phyloP scores from a whole-genome alignment of 768 basidiomycete species.

The Filobasidium floriforme region DNA sequence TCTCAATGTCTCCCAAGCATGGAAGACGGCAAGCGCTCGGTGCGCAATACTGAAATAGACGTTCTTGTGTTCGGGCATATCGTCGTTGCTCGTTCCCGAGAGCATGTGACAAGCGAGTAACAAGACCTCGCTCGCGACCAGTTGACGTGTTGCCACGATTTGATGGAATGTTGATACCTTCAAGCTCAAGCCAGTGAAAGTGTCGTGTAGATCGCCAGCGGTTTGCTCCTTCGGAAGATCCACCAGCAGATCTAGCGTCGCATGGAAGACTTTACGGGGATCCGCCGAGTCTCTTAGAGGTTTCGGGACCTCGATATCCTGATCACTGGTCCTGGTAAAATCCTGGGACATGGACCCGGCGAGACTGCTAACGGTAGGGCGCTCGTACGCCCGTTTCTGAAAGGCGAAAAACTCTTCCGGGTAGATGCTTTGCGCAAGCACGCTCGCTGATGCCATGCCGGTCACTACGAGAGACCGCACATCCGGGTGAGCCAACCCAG shows the following conservation, averaged over 20 bases:
- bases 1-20: constrained; percentile 29
- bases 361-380: too few species aligned
- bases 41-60: constrained; percentile 24
- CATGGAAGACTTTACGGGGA: background rate
- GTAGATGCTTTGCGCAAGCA: background rate
- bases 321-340: too few species aligned
- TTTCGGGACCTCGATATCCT: too few species aligned
- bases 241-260: background rate
- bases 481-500: background rate
- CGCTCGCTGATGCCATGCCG: background rate
- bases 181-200: constrained; percentile 33
- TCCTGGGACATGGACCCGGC: too few species aligned
- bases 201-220: background rate
- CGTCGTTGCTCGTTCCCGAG: background rate
- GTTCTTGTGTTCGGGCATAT: background rate
- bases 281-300: background rate
- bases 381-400: background rate
- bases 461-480: background rate
- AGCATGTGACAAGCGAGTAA: constrained; percentile 20
- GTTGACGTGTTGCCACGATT: constrained; percentile 26
- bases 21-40: constrained; percentile 26
- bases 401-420: background rate
- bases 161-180: constrained; percentile 25
- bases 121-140: constrained; percentile 28
- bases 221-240: background rate